Base-by-base conservation (phyloP, 1,139 yeast species). In the Candida neerlandica region DNA sequence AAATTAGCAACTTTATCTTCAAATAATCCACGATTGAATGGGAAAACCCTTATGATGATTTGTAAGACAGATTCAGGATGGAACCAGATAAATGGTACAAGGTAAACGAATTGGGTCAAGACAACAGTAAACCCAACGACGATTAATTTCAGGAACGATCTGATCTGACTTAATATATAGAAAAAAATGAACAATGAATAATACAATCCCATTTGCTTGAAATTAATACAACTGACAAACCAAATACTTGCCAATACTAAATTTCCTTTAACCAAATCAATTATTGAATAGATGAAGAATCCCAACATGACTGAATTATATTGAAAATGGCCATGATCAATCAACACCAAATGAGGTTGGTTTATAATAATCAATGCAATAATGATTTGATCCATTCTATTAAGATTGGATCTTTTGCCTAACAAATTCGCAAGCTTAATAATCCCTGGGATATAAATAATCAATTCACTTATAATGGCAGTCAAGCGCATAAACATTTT, bases 291-390 rank as follows among this genome's bases (percentile, higher is more conserved):
- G 33, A 94, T 72, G 12, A 92, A 78, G 33, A 90, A 73, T 0
- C 99, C 99, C 45, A 95, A 80, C 98, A 95, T 94, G 15, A 94
- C 96, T 0, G 92, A 82, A 62, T 95, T 94, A 70, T 84, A 92
- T 70, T 95, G 99, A 69, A 94, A 95, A 69, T 95, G 99, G 10
- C 99, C 99, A 67, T 95, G 97, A 64, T 95, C 99, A 50, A 95
- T 85, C 51, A 95, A 75, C 42, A 89, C 79, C 55, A 94, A 74
- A 4, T 89, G 79, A 0, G 99, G 97, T 63, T 87, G 96, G 64
- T 85, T 84, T 44, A 92, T 66, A 19, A 91, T 83, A 7, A 89
- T 83, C 6, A 90, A 85, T 0, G 91, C 82, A 15, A 87, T 83
- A 37, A 86, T 79, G 18, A 87, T 84, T 63, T 88, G 96, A 60